Conservation (phyloP, 768 basidiomycete genomes). For the Favolaschia claudopus region DNA sequence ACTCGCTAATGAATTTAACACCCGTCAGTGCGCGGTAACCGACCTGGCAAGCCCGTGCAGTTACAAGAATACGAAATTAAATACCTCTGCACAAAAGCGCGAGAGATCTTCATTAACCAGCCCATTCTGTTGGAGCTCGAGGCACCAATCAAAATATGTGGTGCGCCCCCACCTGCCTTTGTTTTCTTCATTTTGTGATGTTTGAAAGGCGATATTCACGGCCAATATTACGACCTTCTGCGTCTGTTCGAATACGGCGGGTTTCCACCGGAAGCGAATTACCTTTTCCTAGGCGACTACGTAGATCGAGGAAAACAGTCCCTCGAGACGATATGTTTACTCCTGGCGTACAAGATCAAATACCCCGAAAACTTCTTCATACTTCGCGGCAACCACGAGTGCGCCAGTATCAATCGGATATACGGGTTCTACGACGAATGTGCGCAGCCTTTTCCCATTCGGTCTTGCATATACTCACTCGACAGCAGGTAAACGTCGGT, state of each 20-base stretch:
- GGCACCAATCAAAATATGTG: conserved; percentile 99
- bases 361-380: conserved; percentile 99
- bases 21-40: conserved; percentile 89
- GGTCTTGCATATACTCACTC: not conserved
- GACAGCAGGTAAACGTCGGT: conserved; percentile 92
- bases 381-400: conserved; percentile 98
- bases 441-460: conserved; percentile 50
- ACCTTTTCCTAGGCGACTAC: conserved; percentile 99
- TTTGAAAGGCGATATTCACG: conserved; percentile 96
- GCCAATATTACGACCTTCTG: conserved; percentile 98
- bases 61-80: conserved; percentile 99
- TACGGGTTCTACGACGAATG: conserved; percentile 99
- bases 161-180: conserved; percentile 63
- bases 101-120: conserved; percentile 99
- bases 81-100: conserved; percentile 95
- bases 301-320: conserved; percentile 99
- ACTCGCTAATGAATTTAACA: conserved; percentile 26
- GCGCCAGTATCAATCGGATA: conserved; percentile 99
- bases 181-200: no score
- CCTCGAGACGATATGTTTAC: conserved; percentile 96
- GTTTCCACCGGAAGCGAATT: conserved; percentile 99
- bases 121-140: conserved; percentile 97
- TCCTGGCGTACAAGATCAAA: conserved; percentile 99
- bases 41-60: conserved; percentile 97
- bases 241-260: conserved; percentile 99